Percentiles rank a stretch among this genome's conserved stretches.
These are phyloP conservation scores for Amaranthus palmeri DNA, from an alignment of 148 eudicot genomes.

Conservation along the genomic window DNA sequence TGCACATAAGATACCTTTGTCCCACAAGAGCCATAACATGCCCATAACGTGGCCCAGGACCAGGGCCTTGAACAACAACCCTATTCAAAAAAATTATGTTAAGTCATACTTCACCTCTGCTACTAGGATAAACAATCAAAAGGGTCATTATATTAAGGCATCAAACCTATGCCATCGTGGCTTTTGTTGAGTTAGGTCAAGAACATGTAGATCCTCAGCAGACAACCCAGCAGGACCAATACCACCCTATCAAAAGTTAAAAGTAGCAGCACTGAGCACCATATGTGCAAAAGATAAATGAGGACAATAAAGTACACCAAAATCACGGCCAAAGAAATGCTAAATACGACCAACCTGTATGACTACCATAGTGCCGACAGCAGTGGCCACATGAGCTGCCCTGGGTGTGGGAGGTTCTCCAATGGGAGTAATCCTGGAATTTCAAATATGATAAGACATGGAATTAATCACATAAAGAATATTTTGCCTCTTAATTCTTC, in stretches of 20 bases:
- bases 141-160: slow-evolving; percentile 10
- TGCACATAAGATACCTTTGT: slow-evolving; percentile 98
- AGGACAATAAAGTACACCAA: not conserved
- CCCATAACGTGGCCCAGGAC: slow-evolving; percentile 99
- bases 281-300: slow-evolving; percentile 4
- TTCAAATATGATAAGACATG: slow-evolving; percentile 5
- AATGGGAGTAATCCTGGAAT: slow-evolving; percentile 70
- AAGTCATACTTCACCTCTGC: slow-evolving; percentile 9
- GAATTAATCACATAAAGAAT: not conserved
- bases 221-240: slow-evolving; percentile 99
- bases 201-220: slow-evolving; percentile 98
- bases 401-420: slow-evolving; percentile 99
- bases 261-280: slow-evolving; percentile 6
- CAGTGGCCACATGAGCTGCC: slow-evolving; percentile 99
- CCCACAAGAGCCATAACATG: slow-evolving; percentile 99
- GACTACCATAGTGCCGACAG: slow-evolving; percentile 97
- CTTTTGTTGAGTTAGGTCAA: slow-evolving; percentile 90
- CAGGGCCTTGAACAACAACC: slow-evolving; percentile 99
- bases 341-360: slow-evolving; percentile 61
- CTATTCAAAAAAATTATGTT: slow-evolving; percentile 33
- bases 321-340: not conserved
- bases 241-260: slow-evolving; percentile 58
- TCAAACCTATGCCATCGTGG: slow-evolving; percentile 99
- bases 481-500: not conserved
- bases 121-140: slow-evolving; percentile 2